Evolutionary conservation across 345 rosid species (phyloP).

Genomic region (Salix koriyanagi): DNA sequence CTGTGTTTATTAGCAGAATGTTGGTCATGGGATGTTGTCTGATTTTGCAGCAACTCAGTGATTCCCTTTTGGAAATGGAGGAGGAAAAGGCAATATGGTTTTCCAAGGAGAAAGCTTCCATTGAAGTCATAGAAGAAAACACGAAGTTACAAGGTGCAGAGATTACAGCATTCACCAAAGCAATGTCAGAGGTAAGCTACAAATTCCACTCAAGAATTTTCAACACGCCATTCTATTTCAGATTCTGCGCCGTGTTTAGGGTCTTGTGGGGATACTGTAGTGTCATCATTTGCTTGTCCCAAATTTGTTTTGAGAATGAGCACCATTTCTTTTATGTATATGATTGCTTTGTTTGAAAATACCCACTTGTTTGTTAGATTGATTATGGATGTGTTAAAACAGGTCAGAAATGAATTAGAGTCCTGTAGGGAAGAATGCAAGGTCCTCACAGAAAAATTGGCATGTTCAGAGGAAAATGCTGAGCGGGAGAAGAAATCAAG

Average conservation of each 20-base stretch:
- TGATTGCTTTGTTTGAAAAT: too few relatives aligned
- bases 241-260: neutral
- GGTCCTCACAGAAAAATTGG: constrained; percentile 41
- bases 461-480: constrained; percentile 37
- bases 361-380: neutral
- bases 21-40: constrained; percentile 8
- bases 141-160: constrained; percentile 38
- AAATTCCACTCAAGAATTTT: neutral
- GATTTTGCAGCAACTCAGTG: constrained; percentile 64
- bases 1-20: neutral
- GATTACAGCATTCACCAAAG: constrained; percentile 40
- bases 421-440: constrained; percentile 53
- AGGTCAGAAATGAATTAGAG: constrained; percentile 58
- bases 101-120: constrained; percentile 65
- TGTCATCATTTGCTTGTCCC: neutral
- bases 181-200: constrained; percentile 51
- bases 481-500: constrained; percentile 52
- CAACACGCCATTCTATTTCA: neutral
- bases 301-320: too few relatives aligned
- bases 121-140: constrained; percentile 60
- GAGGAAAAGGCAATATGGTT: constrained; percentile 84
- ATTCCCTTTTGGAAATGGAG: constrained; percentile 83
- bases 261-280: neutral
- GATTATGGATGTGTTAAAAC: constrained; percentile 7
- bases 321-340: too few relatives aligned